A percentile compares a stretch with the other conserved stretches of the same genome.
phyloP scores from a whole-genome alignment of 1,139 yeast species.

The Yamadazyma siamensis region DNA sequence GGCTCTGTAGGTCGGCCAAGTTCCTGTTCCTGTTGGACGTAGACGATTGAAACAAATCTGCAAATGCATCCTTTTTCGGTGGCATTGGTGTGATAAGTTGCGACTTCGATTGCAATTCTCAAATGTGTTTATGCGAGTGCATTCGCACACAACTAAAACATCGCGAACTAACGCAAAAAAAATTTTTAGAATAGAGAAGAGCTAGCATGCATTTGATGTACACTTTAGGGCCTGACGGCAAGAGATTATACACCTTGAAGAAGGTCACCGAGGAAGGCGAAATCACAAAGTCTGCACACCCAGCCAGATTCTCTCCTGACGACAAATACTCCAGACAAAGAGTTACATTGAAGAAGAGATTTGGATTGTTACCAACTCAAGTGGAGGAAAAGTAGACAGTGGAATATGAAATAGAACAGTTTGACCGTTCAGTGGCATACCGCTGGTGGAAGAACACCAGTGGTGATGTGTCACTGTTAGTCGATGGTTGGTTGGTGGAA shows the following conservation, averaged over 20 bases:
- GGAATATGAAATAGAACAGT: background rate
- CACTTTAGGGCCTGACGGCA: constrained; percentile 91
- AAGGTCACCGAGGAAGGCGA: constrained; percentile 81
- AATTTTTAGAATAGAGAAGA: too few species aligned
- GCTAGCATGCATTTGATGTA: constrained; percentile 97
- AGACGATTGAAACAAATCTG: constrained; percentile 43
- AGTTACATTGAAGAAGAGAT: constrained; percentile 96
- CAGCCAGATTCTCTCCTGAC: constrained; percentile 99
- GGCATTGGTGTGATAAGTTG: too few species aligned
- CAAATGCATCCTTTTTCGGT: constrained; percentile 47
- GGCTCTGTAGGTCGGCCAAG: constrained; percentile 12
- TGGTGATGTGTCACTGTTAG: background rate
- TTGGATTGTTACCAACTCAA: constrained; percentile 83
- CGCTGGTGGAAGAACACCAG: background rate
- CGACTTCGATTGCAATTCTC: too few species aligned
- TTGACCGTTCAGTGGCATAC: too few species aligned
- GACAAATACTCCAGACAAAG: constrained; percentile 99
- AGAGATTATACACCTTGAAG: constrained; percentile 89
- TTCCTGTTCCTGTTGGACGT: constrained; percentile 12
- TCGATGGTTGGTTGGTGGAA: background rate
- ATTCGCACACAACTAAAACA: background rate
- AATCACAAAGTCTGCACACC: constrained; percentile 98
- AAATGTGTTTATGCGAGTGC: background rate
- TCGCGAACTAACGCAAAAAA: too few species aligned
- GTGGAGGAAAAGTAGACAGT: constrained; percentile 6